Percentiles rank a stretch among this genome's conserved stretches.
Evolutionary conservation across 1,284 basidiomycete genomes (phyloP).

Genomic region (Phlebopus sp.): DNA sequence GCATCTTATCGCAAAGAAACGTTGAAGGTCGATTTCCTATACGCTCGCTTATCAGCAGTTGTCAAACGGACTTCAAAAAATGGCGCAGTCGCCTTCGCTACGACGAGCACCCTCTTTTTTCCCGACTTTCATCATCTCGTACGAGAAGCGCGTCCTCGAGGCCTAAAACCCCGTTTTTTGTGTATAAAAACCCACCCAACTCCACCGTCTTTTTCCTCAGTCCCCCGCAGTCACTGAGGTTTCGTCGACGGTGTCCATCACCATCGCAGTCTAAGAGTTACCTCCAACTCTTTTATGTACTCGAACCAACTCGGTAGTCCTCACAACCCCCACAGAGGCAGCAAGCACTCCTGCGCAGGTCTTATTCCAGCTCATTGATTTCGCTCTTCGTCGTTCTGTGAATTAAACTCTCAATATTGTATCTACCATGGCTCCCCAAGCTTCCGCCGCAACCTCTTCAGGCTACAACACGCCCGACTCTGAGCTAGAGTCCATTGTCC

Average conservation of each 20-base stretch:
- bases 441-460: constrained; percentile 47
- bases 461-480: constrained; percentile 66
- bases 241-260: constrained; percentile 10
- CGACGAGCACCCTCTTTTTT: constrained; percentile 11
- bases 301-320: constrained; percentile 80
- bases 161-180: constrained; percentile 19
- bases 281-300: constrained; percentile 66
- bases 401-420: constrained; percentile 21
- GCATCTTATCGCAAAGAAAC: not conserved
- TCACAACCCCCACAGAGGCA: constrained; percentile 77
- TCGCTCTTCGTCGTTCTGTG: constrained; percentile 16
- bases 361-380: constrained; percentile 54
- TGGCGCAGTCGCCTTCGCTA: constrained; percentile 6
- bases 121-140: not conserved
- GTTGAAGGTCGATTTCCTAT: not conserved
- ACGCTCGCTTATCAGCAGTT: constrained; percentile 8
- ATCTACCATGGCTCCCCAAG: constrained; percentile 49
- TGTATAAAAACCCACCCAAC: constrained; percentile 24
- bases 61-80: constrained; percentile 21
- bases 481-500: constrained; percentile 59
- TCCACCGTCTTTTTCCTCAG: not conserved
- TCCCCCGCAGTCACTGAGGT: not conserved
- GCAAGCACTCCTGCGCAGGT: constrained; percentile 66
- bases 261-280: constrained; percentile 20
- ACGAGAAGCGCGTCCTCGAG: constrained; percentile 1